Evolutionary conservation across 2,329 filamentous ascomycete species (phyloP).

Genomic region (Tricladium varicosporioides): DNA sequence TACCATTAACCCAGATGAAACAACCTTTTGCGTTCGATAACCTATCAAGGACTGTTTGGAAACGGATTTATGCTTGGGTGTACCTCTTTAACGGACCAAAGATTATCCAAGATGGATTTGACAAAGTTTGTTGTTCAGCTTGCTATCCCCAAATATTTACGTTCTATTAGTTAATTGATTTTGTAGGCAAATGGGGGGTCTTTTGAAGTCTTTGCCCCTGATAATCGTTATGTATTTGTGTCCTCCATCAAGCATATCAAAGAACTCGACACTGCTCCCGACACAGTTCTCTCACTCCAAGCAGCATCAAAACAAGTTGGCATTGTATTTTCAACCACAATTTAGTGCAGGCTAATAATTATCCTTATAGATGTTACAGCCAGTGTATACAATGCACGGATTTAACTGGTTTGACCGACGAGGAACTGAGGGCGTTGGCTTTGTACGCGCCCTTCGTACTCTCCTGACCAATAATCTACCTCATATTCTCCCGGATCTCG

Average conservation of each 20-base stretch:
- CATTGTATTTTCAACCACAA: background rate
- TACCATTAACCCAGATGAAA: background rate
- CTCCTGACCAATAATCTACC: conserved; percentile 12
- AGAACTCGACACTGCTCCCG: conserved; percentile 10
- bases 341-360: background rate
- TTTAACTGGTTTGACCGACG: conserved; percentile 13
- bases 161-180: background rate
- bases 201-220: conserved; percentile 2
- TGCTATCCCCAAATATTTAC: background rate
- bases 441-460: conserved; percentile 9
- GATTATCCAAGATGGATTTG: background rate
- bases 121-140: background rate
- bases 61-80: background rate
- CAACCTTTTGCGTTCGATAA: background rate
- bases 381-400: conserved; percentile 16
- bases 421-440: conserved; percentile 10
- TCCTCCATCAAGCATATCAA: conserved; percentile 6
- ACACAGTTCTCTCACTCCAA: conserved; percentile 11
- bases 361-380: conserved; percentile 10
- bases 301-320: conserved; percentile 13
- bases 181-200: background rate
- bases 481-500: conserved; percentile 10
- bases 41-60: background rate
- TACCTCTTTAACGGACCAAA: background rate
- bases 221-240: conserved; percentile 8